These are phyloP conservation scores for Penicillium polonicum DNA, from an alignment of 2,329 filamentous ascomycete genomes.

Conservation along the genomic window DNA sequence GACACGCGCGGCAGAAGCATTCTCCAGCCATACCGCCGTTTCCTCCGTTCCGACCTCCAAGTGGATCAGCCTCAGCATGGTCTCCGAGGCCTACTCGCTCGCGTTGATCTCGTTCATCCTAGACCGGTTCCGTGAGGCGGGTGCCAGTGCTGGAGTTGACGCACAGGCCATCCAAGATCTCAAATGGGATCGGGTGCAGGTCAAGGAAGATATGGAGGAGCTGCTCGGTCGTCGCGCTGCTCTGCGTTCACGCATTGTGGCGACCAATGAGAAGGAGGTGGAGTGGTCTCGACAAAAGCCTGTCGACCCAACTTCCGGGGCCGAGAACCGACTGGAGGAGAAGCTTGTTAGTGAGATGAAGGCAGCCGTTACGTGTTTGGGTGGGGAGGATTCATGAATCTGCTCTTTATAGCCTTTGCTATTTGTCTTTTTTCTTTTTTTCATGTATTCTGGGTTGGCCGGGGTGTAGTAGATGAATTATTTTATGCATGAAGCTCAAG, in stretches of 20 bases:
- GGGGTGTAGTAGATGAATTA: conserved; percentile 16
- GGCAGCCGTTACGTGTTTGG: conserved; percentile 49
- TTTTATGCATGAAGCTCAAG: conserved; percentile 13
- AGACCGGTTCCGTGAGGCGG: conserved; percentile 61
- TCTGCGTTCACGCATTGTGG: conserved; percentile 70
- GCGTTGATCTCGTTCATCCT: conserved; percentile 74
- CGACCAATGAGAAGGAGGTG: conserved; percentile 69
- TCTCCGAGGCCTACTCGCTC: conserved; percentile 75
- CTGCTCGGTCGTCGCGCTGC: conserved; percentile 69
- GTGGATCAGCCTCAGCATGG: conserved; percentile 69
- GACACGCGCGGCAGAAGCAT: conserved; percentile 65
- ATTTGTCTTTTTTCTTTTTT: conserved; percentile 6
- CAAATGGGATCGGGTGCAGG: conserved; percentile 68
- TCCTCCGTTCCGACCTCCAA: conserved; percentile 49
- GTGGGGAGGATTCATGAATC: conserved; percentile 36
- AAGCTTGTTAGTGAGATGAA: conserved; percentile 70
- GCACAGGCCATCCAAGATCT: conserved; percentile 66
- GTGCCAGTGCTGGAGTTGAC: conserved; percentile 60
- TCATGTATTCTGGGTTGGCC: conserved; percentile 16
- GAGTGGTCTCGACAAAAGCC: conserved; percentile 55
- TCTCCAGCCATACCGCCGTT: conserved; percentile 57
- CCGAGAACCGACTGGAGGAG: conserved; percentile 69
- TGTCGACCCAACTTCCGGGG: conserved; percentile 41
- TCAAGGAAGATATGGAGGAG: conserved; percentile 81
- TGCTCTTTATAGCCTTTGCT: conserved; percentile 17